Evolutionary conservation across 2,329 filamentous ascomycete species (phyloP).

Genomic region (Sarocladium strictum): DNA sequence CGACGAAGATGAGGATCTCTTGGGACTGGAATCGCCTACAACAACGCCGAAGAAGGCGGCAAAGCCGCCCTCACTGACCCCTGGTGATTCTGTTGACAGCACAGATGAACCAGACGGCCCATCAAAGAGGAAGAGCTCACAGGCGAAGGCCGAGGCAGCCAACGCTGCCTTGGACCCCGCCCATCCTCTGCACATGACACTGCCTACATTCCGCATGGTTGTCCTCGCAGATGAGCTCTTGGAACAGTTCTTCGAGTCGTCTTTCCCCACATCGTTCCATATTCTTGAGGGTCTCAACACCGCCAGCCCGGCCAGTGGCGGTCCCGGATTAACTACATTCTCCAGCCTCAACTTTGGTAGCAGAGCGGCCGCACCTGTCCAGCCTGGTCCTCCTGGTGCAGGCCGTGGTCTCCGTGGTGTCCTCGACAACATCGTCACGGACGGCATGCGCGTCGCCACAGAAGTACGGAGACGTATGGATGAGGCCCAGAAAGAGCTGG

Average conservation of each 20-base stretch:
- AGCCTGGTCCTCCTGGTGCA: conserved; percentile 38
- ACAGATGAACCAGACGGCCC: conserved; percentile 13
- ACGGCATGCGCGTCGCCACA: conserved; percentile 91
- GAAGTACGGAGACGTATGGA: conserved; percentile 92
- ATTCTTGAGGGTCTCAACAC: conserved; percentile 59
- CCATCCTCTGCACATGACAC: conserved; percentile 88
- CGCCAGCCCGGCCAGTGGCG: conserved; percentile 22
- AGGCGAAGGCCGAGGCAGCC: conserved; percentile 67
- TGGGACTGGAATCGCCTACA: conserved; percentile 49
- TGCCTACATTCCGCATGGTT: conserved; percentile 98
- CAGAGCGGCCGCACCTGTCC: conserved; percentile 31
- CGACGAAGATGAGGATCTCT: conserved; percentile 57
- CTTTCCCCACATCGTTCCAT: conserved; percentile 88
- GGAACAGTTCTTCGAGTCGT: conserved; percentile 95
- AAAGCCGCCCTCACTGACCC: conserved; percentile 36
- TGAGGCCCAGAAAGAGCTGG: conserved; percentile 86
- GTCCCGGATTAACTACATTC: conserved; percentile 77
- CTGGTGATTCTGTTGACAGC: conserved; percentile 21
- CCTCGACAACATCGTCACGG: conserved; percentile 93
- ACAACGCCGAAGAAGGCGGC: conserved; percentile 35
- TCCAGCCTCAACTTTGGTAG: conserved; percentile 58
- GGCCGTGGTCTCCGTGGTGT: conserved; percentile 82
- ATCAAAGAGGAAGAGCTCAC: conserved; percentile 41
- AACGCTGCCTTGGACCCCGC: conserved; percentile 90
- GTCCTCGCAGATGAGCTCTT: conserved; percentile 92